Evolutionary conservation across 208 protist species (phyloP).

Genomic region (Phytomonas sp.): DNA sequence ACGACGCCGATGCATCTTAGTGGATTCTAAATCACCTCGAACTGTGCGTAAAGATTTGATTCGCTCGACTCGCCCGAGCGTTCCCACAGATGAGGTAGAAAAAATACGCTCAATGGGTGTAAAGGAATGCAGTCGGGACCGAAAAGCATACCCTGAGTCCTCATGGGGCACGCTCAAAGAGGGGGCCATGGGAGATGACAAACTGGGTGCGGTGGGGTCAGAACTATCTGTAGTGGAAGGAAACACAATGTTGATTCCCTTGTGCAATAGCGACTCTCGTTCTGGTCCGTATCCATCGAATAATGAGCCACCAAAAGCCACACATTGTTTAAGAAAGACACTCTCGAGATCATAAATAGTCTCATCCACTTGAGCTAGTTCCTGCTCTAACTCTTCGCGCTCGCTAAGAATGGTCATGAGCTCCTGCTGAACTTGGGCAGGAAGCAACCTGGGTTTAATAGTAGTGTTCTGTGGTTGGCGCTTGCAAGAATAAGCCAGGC

Average conservation of each 20-base stretch:
- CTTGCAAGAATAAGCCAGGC: neutral
- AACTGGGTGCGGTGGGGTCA: neutral
- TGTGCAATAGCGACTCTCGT: conserved; percentile 16
- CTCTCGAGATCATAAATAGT: conserved; percentile 61
- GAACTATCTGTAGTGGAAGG: neutral
- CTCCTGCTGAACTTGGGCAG: conserved; percentile 17
- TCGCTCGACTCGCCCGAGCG: conserved; percentile 55
- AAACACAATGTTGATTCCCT: neutral
- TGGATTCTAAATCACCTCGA: neutral
- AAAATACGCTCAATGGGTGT: conserved; percentile 71
- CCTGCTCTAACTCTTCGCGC: conserved; percentile 36
- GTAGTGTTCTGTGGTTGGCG: neutral
- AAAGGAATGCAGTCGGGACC: conserved; percentile 50
- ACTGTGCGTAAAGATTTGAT: conserved; percentile 9
- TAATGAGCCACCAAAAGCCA: conserved; percentile 56
- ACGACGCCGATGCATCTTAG: neutral
- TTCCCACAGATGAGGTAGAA: conserved; percentile 62
- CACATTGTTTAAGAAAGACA: conserved; percentile 45
- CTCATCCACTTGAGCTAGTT: conserved; percentile 35
- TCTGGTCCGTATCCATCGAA: conserved; percentile 78
- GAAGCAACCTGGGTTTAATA: conserved; percentile 5
- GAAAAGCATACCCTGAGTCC: conserved; percentile 27
- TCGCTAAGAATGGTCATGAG: conserved; percentile 27
- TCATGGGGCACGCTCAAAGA: neutral
- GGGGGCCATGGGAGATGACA: neutral